Evolutionary conservation across 2,329 filamentous ascomycete genomes (phyloP).

Genomic region (Cladosporium velox): DNA sequence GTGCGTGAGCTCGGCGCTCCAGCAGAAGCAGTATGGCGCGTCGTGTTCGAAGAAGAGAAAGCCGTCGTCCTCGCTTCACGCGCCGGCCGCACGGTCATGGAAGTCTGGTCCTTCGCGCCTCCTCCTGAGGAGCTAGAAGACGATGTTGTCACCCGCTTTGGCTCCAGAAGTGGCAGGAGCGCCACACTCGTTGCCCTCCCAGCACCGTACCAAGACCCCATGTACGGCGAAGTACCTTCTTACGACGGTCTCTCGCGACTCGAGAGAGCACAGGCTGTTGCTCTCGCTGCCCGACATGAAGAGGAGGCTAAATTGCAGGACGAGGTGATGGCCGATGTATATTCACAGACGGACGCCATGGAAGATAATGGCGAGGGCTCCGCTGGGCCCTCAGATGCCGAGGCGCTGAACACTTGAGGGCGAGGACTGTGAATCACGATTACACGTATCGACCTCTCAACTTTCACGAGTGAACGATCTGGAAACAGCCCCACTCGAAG

Average conservation of each 20-base stretch:
- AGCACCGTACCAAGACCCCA: slow-evolving; percentile 34
- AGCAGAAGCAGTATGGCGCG: slow-evolving; percentile 94
- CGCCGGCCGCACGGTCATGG: slow-evolving; percentile 88
- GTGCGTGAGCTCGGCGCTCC: slow-evolving; percentile 89
- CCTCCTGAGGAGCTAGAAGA: slow-evolving; percentile 58
- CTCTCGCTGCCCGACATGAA: background rate
- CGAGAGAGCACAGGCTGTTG: background rate
- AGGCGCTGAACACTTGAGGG: background rate
- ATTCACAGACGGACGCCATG: slow-evolving; percentile 19
- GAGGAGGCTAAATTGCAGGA: slow-evolving; percentile 25
- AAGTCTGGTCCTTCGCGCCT: slow-evolving; percentile 96
- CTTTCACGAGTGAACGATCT: background rate
- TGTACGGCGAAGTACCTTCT: slow-evolving; percentile 31
- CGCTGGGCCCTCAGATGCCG: background rate
- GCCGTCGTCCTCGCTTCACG: slow-evolving; percentile 93
- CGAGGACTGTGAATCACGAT: background rate
- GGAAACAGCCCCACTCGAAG: background rate
- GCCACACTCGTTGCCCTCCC: slow-evolving; percentile 22
- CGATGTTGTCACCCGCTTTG: slow-evolving; percentile 8
- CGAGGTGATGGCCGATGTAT: slow-evolving; percentile 33
- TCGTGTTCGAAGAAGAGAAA: slow-evolving; percentile 98
- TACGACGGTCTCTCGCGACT: slow-evolving; percentile 20
- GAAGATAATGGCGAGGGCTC: slow-evolving; percentile 1
- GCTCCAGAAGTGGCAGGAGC: slow-evolving; percentile 2
- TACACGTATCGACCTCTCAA: background rate